Base-by-base conservation (phyloP, 192 early-diverging fungal genomes). In the Coemansia sp. region DNA sequence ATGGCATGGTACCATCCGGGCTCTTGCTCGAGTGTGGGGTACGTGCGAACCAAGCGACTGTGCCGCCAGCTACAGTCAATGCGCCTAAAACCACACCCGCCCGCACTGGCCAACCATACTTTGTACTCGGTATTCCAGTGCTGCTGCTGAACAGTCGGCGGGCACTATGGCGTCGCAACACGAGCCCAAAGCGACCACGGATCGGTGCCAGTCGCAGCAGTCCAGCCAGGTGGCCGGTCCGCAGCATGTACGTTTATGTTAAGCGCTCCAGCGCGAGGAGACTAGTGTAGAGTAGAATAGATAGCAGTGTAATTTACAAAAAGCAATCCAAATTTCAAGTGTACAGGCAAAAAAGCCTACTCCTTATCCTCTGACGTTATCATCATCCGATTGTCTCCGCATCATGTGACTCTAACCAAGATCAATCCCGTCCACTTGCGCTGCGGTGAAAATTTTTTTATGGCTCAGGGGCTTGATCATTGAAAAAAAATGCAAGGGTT, bases 191-290 rank as follows among this genome's bases (percentile, higher is more conserved):
- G 55, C 55, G 55, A 7, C 55, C 55, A 17, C 55, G 55, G 55
- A 57, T 29, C 55, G 55, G 55, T 17, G 55, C 31, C 34, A 17
- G 7, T 17, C 55, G 31, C 55, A 58, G 27, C 55, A 58, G 29
- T 4, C 55, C 55, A 58, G 55, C 55, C 55, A 58, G 55, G 15
- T 29, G 29, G 55, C 55, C 55, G 12, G 55, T 58, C 55, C 55
- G 55, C 55, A 58, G 55, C 55, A 58, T 58, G 29, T 32, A 58
- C 31, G 14, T 7, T 11, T 48, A 48, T 48, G 51, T 31, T 31
- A 31, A 2, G 51, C 51, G 51, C 51, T 29, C 25, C 51, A 29
- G 25, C 27, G 51, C 23, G 25, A 55, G n/a, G 4, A 17, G 25
- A 10, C 51, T 25, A 21, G 19, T 25, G n/a, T 51, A 1, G 25